A percentile compares a stretch with the other conserved stretches of the same genome.
Conservation (phyloP, 1,139 yeast species). For the Hansenula anomala region DNA sequence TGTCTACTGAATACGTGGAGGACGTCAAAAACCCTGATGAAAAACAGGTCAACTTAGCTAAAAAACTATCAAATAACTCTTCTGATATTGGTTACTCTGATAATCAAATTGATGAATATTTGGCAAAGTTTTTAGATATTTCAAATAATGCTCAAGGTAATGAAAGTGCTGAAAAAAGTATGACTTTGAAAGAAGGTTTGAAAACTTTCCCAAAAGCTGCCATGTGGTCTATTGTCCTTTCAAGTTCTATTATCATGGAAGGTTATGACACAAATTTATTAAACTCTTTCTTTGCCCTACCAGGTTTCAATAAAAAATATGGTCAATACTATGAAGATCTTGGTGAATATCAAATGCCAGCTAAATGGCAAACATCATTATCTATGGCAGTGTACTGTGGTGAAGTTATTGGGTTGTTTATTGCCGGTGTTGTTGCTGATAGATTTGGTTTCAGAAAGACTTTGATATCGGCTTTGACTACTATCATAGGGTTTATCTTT, state of each 20-base stretch:
- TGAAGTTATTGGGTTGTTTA: slow-evolving; percentile 40
- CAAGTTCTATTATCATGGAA: slow-evolving; percentile 37
- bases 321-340: slow-evolving; percentile 17
- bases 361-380: slow-evolving; percentile 26
- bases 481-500: slow-evolving; percentile 8
- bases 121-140: slow-evolving; percentile 39
- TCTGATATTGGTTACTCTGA: slow-evolving; percentile 5
- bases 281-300: slow-evolving; percentile 25
- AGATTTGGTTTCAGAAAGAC: slow-evolving; percentile 49
- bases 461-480: slow-evolving; percentile 33
- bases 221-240: slow-evolving; percentile 35
- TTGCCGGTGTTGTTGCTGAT: slow-evolving; percentile 50
- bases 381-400: slow-evolving; percentile 25
- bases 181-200: slow-evolving; percentile 18
- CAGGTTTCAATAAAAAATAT: slow-evolving; percentile 21
- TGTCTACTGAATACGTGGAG: slow-evolving; percentile 10
- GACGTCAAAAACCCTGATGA: slow-evolving; percentile 7
- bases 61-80: slow-evolving; percentile 5
- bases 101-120: slow-evolving; percentile 31
- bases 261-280: slow-evolving; percentile 37
- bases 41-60: slow-evolving; percentile 2
- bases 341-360: slow-evolving; percentile 2
- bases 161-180: slow-evolving; percentile 14
- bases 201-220: slow-evolving; percentile 30
- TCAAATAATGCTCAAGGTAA: slow-evolving; percentile 27